Percentiles rank a stretch among this genome's conserved stretches.
phyloP scores from a whole-genome alignment of 2,329 filamentous ascomycete species.

The Fusarium kyushuense region DNA sequence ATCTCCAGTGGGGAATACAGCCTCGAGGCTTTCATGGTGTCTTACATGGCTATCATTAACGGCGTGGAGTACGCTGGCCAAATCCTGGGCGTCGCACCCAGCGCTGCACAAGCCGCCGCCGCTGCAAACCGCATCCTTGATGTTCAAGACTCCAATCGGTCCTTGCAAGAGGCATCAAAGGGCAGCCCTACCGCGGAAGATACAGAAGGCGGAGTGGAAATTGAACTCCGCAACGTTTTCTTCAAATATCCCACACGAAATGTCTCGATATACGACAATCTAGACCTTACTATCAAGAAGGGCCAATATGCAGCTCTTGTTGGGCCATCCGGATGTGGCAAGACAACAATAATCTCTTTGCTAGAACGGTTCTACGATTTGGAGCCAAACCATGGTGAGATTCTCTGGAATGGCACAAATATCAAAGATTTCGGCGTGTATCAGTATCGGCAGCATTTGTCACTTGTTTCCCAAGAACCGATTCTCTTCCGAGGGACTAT shows the following conservation, averaged over 20 bases:
- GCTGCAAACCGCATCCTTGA: slow-evolving; percentile 70
- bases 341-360: slow-evolving; percentile 76
- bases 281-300: slow-evolving; percentile 73
- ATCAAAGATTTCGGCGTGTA: slow-evolving; percentile 69
- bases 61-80: slow-evolving; percentile 62
- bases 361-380: slow-evolving; percentile 78
- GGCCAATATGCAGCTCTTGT: slow-evolving; percentile 79
- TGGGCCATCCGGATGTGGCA: slow-evolving; percentile 76
- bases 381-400: slow-evolving; percentile 63
- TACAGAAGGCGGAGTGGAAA: slow-evolving; percentile 62
- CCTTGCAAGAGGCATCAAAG: slow-evolving; percentile 42
- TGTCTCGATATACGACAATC: slow-evolving; percentile 66
- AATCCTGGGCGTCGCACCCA: slow-evolving; percentile 72
- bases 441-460: slow-evolving; percentile 72
- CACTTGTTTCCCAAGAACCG: slow-evolving; percentile 80
- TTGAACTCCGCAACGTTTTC: slow-evolving; percentile 67
- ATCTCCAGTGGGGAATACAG: slow-evolving; percentile 63
- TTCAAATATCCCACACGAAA: slow-evolving; percentile 72
- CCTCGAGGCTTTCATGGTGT: slow-evolving; percentile 63
- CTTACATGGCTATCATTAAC: slow-evolving; percentile 74
- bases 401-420: slow-evolving; percentile 72
- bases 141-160: slow-evolving; percentile 11
- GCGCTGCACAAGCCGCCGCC: slow-evolving; percentile 68
- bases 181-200: slow-evolving; percentile 53
- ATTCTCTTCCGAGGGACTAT: slow-evolving; percentile 73